Conservation (phyloP, 441 rosid genomes). For the Corymbia calophylla region DNA sequence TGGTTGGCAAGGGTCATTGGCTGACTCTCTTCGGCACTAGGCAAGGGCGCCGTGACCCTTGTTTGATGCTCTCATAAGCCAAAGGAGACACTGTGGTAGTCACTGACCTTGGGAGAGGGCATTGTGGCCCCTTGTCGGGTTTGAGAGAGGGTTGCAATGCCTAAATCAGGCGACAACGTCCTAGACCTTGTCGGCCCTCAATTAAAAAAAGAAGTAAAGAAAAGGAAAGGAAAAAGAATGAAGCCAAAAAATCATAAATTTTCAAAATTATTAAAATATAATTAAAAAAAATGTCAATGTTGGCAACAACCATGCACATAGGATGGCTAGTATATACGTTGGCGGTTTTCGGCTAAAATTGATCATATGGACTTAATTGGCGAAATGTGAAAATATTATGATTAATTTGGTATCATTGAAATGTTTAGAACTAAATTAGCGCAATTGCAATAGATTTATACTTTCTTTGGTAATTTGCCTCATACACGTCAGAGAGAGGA, state of each 20-base stretch:
- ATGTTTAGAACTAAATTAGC: too few relatives aligned
- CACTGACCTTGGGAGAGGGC: not conserved
- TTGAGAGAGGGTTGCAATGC: fast-evolving
- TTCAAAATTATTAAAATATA: fast-evolving
- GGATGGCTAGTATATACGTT: too few relatives aligned
- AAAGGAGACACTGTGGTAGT: not conserved
- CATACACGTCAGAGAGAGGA: too few relatives aligned
- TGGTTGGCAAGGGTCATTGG: not conserved
- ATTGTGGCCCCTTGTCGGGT: not conserved
- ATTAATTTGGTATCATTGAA: too few relatives aligned
- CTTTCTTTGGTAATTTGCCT: too few relatives aligned
- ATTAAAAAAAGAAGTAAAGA: not conserved
- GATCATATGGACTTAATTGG: too few relatives aligned
- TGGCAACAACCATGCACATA: too few relatives aligned
- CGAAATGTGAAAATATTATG: too few relatives aligned
- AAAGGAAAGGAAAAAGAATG: not conserved
- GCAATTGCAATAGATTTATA: too few relatives aligned
- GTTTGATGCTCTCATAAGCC: not conserved
- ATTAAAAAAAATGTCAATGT: too few relatives aligned
- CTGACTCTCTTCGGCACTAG: not conserved
- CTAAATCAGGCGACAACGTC: fast-evolving
- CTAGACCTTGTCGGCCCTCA: not conserved
- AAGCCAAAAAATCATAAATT: too few relatives aligned
- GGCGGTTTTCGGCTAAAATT: too few relatives aligned
- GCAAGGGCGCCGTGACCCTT: not conserved